phyloP scores from a whole-genome alignment of 176 grass and related monocot genomes.

The Oryza coarctata region DNA sequence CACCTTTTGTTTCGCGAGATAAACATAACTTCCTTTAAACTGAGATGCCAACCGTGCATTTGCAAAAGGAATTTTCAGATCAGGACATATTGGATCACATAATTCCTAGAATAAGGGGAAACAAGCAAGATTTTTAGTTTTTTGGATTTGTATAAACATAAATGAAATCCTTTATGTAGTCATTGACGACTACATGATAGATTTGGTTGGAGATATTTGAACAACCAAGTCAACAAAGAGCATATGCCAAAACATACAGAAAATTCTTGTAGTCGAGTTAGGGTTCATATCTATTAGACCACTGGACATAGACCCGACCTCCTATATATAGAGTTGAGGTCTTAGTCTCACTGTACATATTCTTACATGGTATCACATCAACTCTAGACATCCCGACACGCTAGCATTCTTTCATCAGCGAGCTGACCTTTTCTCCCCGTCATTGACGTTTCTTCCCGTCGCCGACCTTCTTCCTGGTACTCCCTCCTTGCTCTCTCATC shows the following conservation, averaged over 20 bases:
- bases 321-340: too few species aligned
- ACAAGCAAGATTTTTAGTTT: neutral
- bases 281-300: neutral
- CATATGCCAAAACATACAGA: neutral
- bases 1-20: constrained; percentile 84
- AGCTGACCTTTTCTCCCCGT: too few species aligned
- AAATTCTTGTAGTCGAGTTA: neutral
- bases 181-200: constrained; percentile 5
- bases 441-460: too few species aligned
- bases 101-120: constrained; percentile 63
- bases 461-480: too few species aligned
- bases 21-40: constrained; percentile 76
- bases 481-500: too few species aligned
- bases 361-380: too few species aligned
- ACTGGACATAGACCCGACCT: too few species aligned
- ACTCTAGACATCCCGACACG: too few species aligned
- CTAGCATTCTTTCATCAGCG: too few species aligned
- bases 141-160: neutral
- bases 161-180: neutral
- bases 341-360: too few species aligned
- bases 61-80: constrained; percentile 56
- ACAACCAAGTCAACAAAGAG: neutral
- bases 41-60: constrained; percentile 61
- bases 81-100: constrained; percentile 83
- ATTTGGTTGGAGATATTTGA: neutral